A percentile compares a stretch with the other conserved stretches of the same genome.
These are phyloP conservation scores for Mycosphaerella arachidis DNA, from an alignment of 2,329 filamentous ascomycete genomes.

Conservation along the genomic window DNA sequence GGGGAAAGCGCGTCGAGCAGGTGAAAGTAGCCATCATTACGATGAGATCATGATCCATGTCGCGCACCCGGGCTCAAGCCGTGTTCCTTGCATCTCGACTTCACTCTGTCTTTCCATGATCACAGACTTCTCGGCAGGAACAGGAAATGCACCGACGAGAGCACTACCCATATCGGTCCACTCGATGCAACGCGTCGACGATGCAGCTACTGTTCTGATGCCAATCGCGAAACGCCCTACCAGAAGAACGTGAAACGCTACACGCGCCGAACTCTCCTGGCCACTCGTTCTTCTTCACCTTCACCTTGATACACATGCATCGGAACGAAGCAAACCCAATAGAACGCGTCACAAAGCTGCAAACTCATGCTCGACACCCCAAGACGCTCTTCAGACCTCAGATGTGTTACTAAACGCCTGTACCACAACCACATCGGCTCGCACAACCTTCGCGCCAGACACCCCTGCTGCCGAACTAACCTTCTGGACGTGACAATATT, in stretches of 20 bases:
- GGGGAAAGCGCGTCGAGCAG: too few relatives aligned
- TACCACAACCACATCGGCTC: neutral
- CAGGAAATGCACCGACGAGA: neutral
- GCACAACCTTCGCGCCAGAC: slow-evolving; percentile 9
- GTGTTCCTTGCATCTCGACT: neutral
- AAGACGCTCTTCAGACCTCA: neutral
- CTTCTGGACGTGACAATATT: slow-evolving; percentile 3
- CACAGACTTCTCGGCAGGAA: neutral
- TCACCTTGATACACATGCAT: slow-evolving; percentile 3
- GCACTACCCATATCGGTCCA: neutral
- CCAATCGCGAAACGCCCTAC: neutral
- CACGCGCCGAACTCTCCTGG: neutral
- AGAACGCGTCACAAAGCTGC: neutral
- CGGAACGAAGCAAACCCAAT: neutral
- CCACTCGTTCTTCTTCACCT: neutral
- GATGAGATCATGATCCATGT: neutral
- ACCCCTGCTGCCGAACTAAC: slow-evolving; percentile 1
- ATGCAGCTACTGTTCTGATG: neutral
- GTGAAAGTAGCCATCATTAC: too few relatives aligned
- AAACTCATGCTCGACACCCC: neutral
- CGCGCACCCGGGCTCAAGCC: neutral
- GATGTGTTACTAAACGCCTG: neutral
- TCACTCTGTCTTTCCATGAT: neutral
- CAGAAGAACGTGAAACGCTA: neutral
- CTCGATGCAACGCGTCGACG: neutral